phyloP scores from a whole-genome alignment of 768 basidiomycete genomes.

The Fomitopsis pulvina region DNA sequence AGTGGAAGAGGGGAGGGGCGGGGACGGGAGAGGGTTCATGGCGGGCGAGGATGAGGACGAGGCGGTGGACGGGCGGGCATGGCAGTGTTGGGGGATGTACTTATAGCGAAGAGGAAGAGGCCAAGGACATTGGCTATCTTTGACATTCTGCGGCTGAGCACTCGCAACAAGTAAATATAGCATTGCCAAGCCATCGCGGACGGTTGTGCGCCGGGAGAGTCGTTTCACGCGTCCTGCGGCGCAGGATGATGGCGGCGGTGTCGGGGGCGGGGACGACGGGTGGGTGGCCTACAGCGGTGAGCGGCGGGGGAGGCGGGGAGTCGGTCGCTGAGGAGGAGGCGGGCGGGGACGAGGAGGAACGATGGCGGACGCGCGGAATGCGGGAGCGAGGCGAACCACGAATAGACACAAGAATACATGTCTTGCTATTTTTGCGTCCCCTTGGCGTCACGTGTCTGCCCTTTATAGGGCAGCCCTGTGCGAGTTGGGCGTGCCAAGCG shows the following conservation, averaged over 20 bases:
- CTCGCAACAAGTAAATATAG: slow-evolving; percentile 30
- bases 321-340: not conserved
- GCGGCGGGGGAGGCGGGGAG: not conserved
- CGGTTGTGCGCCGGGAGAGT: not conserved
- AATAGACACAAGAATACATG: too few species aligned
- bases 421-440: not conserved
- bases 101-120: slow-evolving; percentile 10
- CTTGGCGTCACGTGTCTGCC: not conserved
- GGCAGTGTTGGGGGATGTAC: slow-evolving; percentile 4
- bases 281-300: not conserved
- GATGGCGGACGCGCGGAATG: not conserved
- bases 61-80: slow-evolving; percentile 5
- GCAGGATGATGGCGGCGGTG: not conserved
- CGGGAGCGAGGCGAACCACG: not conserved
- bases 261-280: not conserved
- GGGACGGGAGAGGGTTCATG: slow-evolving; percentile 24
- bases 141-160: slow-evolving; percentile 26
- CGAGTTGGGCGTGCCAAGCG: not conserved
- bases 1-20: slow-evolving; percentile 17
- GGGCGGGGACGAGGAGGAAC: too few species aligned
- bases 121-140: slow-evolving; percentile 43
- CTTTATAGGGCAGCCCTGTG: not conserved
- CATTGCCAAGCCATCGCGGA: slow-evolving; percentile 12
- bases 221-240: not conserved
- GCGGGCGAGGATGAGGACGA: slow-evolving; percentile 13